Conservation (phyloP, 75 land plant genomes). For the Adiantum capillusveneris region DNA sequence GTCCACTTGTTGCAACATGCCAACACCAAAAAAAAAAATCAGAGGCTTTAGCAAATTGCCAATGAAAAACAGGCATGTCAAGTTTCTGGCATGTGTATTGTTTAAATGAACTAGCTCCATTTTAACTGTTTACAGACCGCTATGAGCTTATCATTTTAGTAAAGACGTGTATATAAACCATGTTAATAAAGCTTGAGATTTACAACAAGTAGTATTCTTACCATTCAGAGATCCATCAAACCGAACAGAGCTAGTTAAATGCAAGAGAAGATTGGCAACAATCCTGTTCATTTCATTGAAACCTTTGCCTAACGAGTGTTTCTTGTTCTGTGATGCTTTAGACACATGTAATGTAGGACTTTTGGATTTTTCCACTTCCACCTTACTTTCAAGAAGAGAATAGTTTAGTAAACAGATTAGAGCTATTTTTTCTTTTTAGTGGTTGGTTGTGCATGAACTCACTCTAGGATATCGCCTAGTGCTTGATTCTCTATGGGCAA, state of each 20-base stretch:
- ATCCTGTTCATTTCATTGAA: slow-evolving; percentile 31
- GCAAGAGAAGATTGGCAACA: slow-evolving; percentile 23
- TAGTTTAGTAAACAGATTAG: no score
- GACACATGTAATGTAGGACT: slow-evolving; percentile 1
- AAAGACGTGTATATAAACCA: no score
- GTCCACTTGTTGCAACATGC: slow-evolving; percentile 14
- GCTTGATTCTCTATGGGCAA: slow-evolving; percentile 35
- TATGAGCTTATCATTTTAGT: no score
- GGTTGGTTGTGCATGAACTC: no score
- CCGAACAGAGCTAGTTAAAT: slow-evolving; percentile 34
- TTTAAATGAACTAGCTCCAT: no score
- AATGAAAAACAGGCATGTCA: no score
- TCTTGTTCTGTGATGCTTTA: neutral
- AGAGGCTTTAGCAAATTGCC: neutral
- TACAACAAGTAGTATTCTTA: no score
- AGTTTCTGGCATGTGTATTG: no score
- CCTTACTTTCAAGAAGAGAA: neutral
- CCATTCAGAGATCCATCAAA: slow-evolving; percentile 35
- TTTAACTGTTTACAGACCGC: no score
- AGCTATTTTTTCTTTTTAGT: no score
- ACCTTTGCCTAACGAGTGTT: slow-evolving; percentile 11
- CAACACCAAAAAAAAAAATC: neutral
- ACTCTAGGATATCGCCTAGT: slow-evolving; percentile 24
- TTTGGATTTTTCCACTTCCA: neutral
- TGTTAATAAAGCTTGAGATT: no score